Base-by-base conservation (phyloP, 108 stramenopile species). In the Asterionellopsis glacialis region DNA sequence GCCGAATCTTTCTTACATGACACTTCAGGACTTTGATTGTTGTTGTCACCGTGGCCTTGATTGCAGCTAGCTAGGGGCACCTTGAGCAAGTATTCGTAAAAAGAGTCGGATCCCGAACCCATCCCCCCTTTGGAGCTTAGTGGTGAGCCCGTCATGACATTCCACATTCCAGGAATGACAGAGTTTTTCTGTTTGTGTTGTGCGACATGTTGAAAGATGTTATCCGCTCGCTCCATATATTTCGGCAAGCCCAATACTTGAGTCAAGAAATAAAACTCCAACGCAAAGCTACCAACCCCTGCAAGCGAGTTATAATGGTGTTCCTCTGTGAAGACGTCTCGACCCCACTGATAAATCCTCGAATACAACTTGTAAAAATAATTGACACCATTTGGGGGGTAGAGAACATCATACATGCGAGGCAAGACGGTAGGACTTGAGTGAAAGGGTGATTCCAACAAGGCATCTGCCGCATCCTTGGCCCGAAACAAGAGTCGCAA, bases 71-170 rank as follows among this genome's bases (percentile, higher is more conserved):
- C n/a, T n/a, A n/a, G n/a, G n/a, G 71, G 48, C 12, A 42, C 28
- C 56, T 91, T 91, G 3, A 87, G 53, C 55, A 91, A 63, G 57
- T 91, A 91, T 69, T 91, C 89, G 63, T 84, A 86, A 58, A 79
- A 82, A 19, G 67, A 70, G 64, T 91, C 89, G 0, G 80, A 82
- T 18, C 81, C 67, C 24, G 84, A 77, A 9, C 86, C 89, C 41
- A 91, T 64, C 12, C 74, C 77, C 7, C 69, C 51, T 19, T 9
- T 4, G 14, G 13, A 15, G 19, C 18, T 11, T 13, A 45, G 33
- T 9, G 63, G 56, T 11, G 1, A 1, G 9, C 71, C 71, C 1
- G 58, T 67, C 59, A 72, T 42, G 42, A 72, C 71, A 57, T 72
- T 62, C 71, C 71, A 72, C 27, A 6, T 27, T 28, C 7, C 11